Percentiles rank a stretch among this genome's conserved stretches.
Evolutionary conservation across 192 early-diverging fungal genomes (phyloP).

Genomic region (Coemansia sp.): DNA sequence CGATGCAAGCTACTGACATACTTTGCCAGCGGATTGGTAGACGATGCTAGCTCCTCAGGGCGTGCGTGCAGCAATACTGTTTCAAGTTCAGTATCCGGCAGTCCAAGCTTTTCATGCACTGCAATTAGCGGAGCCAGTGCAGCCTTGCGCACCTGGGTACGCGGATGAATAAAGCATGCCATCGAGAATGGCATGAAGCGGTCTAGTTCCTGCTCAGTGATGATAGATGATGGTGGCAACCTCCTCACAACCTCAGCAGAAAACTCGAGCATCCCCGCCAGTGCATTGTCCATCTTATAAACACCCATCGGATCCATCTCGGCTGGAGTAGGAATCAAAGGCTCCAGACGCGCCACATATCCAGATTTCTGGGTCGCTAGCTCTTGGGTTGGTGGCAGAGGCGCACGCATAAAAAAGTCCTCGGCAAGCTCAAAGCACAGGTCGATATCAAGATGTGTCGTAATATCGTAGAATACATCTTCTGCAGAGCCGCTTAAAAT

Average conservation of each 20-base stretch:
- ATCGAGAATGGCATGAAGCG: conserved; percentile 43
- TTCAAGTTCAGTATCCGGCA: conserved; percentile 33
- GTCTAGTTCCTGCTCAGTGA: conserved; percentile 30
- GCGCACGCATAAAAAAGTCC: conserved; percentile 51
- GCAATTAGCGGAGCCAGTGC: conserved; percentile 41
- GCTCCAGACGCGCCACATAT: conserved; percentile 19
- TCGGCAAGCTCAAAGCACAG: conserved; percentile 48
- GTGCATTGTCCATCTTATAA: conserved; percentile 50
- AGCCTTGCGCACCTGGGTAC: conserved; percentile 54
- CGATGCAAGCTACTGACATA: conserved; percentile 34
- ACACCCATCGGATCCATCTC: conserved; percentile 49
- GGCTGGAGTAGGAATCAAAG: conserved; percentile 12
- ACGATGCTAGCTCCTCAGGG: conserved; percentile 20
- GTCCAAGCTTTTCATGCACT: conserved; percentile 28
- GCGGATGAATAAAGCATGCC: conserved; percentile 41
- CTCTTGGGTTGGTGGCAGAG: conserved; percentile 21
- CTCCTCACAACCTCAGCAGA: conserved; percentile 33
- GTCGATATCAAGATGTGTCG: conserved; percentile 35
- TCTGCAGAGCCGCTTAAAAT: conserved; percentile 54
- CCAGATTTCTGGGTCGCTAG: conserved; percentile 21
- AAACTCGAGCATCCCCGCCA: conserved; percentile 54
- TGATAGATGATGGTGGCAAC: conserved; percentile 23
- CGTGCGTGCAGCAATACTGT: conserved; percentile 34
- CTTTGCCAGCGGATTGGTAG: conserved; percentile 37
- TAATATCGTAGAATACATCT: conserved; percentile 52